Evolutionary conservation across 1,284 basidiomycete genomes (phyloP).

Genomic region (Austroboletus rostrupii): DNA sequence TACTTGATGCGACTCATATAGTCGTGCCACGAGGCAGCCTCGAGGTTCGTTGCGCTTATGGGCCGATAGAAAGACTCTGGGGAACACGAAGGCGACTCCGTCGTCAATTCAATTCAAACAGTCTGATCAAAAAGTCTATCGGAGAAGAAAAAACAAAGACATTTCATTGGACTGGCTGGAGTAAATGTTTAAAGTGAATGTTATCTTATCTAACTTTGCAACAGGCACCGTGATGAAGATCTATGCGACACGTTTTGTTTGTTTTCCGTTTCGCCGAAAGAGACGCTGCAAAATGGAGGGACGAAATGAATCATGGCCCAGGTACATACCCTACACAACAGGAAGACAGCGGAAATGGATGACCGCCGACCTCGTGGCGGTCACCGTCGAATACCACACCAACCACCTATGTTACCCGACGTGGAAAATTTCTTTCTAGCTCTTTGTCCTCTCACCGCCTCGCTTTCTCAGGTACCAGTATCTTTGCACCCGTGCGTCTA

Average conservation of each 20-base stretch:
- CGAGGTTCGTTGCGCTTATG: constrained; percentile 4
- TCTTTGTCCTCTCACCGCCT: not conserved
- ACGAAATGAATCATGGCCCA: not conserved
- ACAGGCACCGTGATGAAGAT: not conserved
- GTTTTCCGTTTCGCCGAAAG: constrained; percentile 3
- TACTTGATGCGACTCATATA: not conserved
- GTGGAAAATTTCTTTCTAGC: not conserved
- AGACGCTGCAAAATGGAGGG: not conserved
- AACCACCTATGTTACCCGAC: not conserved
- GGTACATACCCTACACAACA: not conserved
- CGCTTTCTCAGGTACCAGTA: not conserved
- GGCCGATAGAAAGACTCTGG: not conserved
- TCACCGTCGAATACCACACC: constrained; percentile 6
- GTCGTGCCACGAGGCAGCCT: constrained; percentile 13
- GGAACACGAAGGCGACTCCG: not conserved
- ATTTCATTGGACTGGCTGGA: too few species aligned
- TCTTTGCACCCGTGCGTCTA: not conserved
- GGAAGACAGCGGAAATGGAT: constrained; percentile 1
- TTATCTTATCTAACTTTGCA: not conserved
- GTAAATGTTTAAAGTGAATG: too few species aligned
- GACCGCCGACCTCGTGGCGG: constrained; percentile 20
- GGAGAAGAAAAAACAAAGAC: too few species aligned
- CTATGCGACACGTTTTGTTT: constrained; percentile 2
- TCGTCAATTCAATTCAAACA: not conserved
- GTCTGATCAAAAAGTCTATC: too few species aligned